Conservation (phyloP, 169 alveolate species). For the Plasmodium gaboni region DNA sequence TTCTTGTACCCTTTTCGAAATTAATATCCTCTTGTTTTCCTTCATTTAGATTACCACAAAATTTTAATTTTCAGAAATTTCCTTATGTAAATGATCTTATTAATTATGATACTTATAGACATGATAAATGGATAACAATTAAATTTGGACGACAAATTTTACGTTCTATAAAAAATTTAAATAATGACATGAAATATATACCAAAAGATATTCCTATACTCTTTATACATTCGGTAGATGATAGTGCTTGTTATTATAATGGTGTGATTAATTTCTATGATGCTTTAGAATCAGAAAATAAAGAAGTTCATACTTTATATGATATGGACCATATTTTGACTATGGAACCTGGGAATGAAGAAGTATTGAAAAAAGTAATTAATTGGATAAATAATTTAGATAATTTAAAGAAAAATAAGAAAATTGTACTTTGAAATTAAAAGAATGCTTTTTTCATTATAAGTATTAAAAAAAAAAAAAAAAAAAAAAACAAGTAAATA, state of each 20-base stretch:
- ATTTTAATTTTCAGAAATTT: neutral
- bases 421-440: neutral
- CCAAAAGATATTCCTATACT: conserved; percentile 21
- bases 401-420: neutral
- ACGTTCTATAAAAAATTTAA: conserved; percentile 1
- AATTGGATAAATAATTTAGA: neutral
- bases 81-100: conserved; percentile 3
- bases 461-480: too few relatives aligned
- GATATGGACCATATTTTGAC: conserved; percentile 6
- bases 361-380: neutral
- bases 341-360: conserved; percentile 21
- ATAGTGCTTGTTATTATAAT: conserved; percentile 7
- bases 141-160: conserved; percentile 6
- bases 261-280: conserved; percentile 1
- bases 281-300: neutral
- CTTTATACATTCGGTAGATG: conserved; percentile 3
- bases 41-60: neutral
- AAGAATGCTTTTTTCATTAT: too few relatives aligned
- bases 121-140: conserved; percentile 11
- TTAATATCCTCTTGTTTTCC: neutral
- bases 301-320: conserved; percentile 10
- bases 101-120: neutral
- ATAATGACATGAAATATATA: neutral
- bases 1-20: conserved; percentile 8
- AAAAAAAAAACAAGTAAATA: too few relatives aligned